Evolutionary conservation across 768 basidiomycete species (phyloP), one percentile per base, ranked within the genome.

Genomic region (Clavaria fumosa): DNA sequence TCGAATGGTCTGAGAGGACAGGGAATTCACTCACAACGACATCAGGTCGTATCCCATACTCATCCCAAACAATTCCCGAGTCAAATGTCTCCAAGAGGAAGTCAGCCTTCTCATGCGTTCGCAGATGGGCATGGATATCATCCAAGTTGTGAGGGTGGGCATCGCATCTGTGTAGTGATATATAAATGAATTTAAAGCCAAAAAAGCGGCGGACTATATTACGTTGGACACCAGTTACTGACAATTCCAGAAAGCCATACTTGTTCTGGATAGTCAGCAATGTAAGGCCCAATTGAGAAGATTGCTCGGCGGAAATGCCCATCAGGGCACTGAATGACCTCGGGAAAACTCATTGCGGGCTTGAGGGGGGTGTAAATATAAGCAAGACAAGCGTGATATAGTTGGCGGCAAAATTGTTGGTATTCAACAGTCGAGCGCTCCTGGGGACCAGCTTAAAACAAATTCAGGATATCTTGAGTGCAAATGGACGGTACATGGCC

Each of bases 181-280:
- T 23, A n/a, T 18, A 14, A 19, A n/a, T 4, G 10, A 40, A 34
- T 26, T 35, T 15, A 28, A 24, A 23, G 38, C 14, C 18, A 18
- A 31, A 11, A 27, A 2, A 26, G 23, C 31, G 34, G 35, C 12
- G 44, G 37, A 23, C 45, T n/a, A n/a, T n/a, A 42, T 21, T 35
- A 56, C 53, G 47, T 49, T 33, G 51, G 47, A 40, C 54, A 56
- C 53, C 52, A 54, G 2, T 31, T 23, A 31, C 49, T 43, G 5
- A 56, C 51, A 23, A 53, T 40, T n/a, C 48, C 18, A 3, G 50
- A 31, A 3, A 55, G 42, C 24, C 23, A 36, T 7, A 45, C 45
- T 41, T 56, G 54, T 35, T 54, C 51, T 12, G 45, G 48, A 38
- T 53, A 55, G 37, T 53, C 50, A 23, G 51, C 50, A 38, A 56